These are phyloP conservation scores for Cladosporium cucumerinum DNA, from an alignment of 2,329 filamentous ascomycete species.

Conservation along the genomic window DNA sequence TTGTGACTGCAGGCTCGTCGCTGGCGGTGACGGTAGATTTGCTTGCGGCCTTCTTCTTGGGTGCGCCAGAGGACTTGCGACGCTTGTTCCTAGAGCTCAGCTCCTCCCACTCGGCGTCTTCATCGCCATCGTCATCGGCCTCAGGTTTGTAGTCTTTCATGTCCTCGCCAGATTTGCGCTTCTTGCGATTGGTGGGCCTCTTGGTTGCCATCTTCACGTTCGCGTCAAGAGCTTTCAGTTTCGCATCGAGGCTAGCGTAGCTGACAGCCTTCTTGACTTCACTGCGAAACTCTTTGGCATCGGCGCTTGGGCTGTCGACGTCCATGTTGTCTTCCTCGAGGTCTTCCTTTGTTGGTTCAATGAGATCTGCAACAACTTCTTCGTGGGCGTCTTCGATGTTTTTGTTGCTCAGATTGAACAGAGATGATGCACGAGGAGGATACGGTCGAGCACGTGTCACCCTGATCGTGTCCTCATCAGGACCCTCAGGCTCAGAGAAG, in stretches of 20 bases:
- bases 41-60: constrained; percentile 16
- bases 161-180: constrained; percentile 39
- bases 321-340: background rate
- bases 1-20: background rate
- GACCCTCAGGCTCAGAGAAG: constrained; percentile 18
- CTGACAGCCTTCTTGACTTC: background rate
- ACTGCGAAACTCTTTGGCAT: constrained; percentile 8
- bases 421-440: constrained; percentile 24
- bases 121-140: constrained; percentile 16
- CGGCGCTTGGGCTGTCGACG: constrained; percentile 16
- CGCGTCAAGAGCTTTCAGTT: constrained; percentile 28
- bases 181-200: constrained; percentile 34
- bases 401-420: constrained; percentile 24
- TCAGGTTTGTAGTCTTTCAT: constrained; percentile 29
- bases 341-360: background rate
- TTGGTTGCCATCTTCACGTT: constrained; percentile 24
- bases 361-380: background rate
- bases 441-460: constrained; percentile 20
- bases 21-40: background rate
- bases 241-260: constrained; percentile 28
- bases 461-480: constrained; percentile 23
- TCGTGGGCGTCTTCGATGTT: constrained; percentile 17
- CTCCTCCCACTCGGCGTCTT: constrained; percentile 24
- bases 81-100: constrained; percentile 30
- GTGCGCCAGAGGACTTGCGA: constrained; percentile 28